Percentiles rank a stretch among this genome's conserved stretches.
Evolutionary conservation across 106 monocot genomes (phyloP).

Genomic region (Hemerocallis citrina): DNA sequence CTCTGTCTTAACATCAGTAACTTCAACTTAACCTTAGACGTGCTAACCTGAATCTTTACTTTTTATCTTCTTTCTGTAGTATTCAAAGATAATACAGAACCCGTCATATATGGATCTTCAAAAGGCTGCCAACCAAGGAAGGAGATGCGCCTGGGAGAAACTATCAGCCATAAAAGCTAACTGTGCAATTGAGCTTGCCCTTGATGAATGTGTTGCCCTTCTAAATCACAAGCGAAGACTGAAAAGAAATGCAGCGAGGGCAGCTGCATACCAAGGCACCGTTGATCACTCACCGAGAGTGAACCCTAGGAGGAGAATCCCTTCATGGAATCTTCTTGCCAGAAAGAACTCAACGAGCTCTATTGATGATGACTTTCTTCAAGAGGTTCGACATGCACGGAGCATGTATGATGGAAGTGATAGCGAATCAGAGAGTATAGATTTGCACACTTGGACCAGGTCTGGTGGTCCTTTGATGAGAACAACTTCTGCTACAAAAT

Average conservation of each 20-base stretch:
- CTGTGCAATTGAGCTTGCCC: slow-evolving; percentile 81
- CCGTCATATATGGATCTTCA: slow-evolving; percentile 74
- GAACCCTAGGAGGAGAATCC: slow-evolving; percentile 73
- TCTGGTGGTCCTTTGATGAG: slow-evolving; percentile 88
- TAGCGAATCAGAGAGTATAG: slow-evolving; percentile 69
- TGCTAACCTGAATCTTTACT: not conserved
- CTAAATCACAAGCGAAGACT: slow-evolving; percentile 86
- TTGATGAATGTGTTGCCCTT: slow-evolving; percentile 87
- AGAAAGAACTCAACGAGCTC: slow-evolving; percentile 85
- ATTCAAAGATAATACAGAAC: slow-evolving; percentile 87
- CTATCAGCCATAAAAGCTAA: slow-evolving; percentile 91
- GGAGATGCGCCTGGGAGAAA: slow-evolving; percentile 97
- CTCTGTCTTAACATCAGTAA: not conserved
- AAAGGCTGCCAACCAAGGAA: slow-evolving; percentile 86
- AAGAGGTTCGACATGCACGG: no score
- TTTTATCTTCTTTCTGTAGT: slow-evolving; percentile 20
- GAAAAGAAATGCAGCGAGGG: slow-evolving; percentile 60
- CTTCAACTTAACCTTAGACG: not conserved
- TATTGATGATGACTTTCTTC: slow-evolving; percentile 79
- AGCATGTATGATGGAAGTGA: slow-evolving; percentile 58
- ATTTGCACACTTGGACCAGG: slow-evolving; percentile 79
- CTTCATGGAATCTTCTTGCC: slow-evolving; percentile 90
- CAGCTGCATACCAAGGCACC: slow-evolving; percentile 21
- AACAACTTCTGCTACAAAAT: slow-evolving; percentile 64
- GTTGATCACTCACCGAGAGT: slow-evolving; percentile 18